These are phyloP conservation scores for Melanomma pulvis-pyrius DNA, from an alignment of 495 filamentous ascomycete species.

Conservation along the genomic window DNA sequence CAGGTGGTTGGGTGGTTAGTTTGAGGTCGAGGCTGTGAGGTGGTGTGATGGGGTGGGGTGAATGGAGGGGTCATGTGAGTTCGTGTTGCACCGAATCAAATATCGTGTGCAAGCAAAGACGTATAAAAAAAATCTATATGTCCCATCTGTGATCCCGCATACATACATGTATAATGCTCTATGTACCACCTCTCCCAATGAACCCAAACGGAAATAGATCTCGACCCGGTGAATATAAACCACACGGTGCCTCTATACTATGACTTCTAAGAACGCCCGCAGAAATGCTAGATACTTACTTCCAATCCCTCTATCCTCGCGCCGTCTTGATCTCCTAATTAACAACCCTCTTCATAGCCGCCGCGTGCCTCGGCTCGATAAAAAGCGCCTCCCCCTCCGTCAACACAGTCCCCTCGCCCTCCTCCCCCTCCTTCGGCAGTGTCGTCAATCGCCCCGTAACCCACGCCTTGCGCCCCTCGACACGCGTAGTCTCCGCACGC, in stretches of 20 bases:
- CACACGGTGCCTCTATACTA: too few species aligned
- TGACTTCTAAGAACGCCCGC: not conserved
- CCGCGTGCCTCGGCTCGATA: conserved; percentile 82
- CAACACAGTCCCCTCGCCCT: conserved; percentile 53
- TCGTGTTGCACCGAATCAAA: too few species aligned
- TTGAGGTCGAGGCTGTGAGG: too few species aligned
- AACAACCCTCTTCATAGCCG: conserved; percentile 40
- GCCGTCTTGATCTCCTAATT: not conserved
- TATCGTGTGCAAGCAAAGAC: too few species aligned
- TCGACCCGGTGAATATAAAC: too few species aligned
- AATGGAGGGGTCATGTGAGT: too few species aligned
- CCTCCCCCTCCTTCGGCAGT: conserved; percentile 61
- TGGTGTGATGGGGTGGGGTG: not conserved
- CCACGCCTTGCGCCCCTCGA: conserved; percentile 96
- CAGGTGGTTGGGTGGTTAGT: too few species aligned
- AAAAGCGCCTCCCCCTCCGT: conserved; percentile 84
- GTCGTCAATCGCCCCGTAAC: conserved; percentile 90
- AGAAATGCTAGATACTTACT: not conserved
- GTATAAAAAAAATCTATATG: too few species aligned
- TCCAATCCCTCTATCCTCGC: not conserved
- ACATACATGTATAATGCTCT: too few species aligned
- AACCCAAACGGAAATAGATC: too few species aligned
- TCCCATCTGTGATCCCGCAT: too few species aligned
- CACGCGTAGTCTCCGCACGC: conserved; percentile 77
- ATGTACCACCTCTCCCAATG: too few species aligned